Conservation (phyloP, 257 asterid genomes). For the Euphrasia confusa region DNA sequence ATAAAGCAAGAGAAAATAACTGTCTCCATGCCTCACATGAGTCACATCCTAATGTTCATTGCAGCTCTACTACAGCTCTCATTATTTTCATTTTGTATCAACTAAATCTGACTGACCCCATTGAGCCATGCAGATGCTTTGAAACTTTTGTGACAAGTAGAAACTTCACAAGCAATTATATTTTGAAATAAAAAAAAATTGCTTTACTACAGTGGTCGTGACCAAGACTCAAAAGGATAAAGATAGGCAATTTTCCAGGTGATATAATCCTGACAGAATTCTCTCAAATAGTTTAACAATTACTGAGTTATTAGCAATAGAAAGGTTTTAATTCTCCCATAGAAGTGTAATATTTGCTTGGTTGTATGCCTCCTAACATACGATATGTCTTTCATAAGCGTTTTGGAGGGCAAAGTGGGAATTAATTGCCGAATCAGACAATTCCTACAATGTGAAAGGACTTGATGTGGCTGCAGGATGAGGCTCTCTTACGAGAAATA, state of each 20-base stretch:
- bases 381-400: constrained; percentile 1
- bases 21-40: constrained; percentile 56
- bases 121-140: constrained; percentile 10
- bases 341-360: too few species aligned
- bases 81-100: too few species aligned
- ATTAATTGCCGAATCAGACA: neutral
- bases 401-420: neutral
- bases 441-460: neutral
- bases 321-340: too few species aligned
- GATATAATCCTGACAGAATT: neutral
- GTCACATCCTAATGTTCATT: too few species aligned
- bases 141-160: neutral
- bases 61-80: too few species aligned
- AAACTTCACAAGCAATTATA: neutral
- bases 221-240: neutral
- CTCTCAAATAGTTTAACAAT: neutral
- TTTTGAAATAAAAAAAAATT: neutral
- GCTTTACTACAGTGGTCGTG: neutral
- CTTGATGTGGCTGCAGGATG: neutral
- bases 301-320: neutral
- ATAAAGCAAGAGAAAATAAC: constrained; percentile 8
- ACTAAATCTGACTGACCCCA: constrained; percentile 4
- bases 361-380: too few species aligned
- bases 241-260: neutral
- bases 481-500: constrained; percentile 5